These are phyloP conservation scores for Cantharellus cinnabarinus DNA, from an alignment of 768 basidiomycete genomes.

Conservation along the genomic window DNA sequence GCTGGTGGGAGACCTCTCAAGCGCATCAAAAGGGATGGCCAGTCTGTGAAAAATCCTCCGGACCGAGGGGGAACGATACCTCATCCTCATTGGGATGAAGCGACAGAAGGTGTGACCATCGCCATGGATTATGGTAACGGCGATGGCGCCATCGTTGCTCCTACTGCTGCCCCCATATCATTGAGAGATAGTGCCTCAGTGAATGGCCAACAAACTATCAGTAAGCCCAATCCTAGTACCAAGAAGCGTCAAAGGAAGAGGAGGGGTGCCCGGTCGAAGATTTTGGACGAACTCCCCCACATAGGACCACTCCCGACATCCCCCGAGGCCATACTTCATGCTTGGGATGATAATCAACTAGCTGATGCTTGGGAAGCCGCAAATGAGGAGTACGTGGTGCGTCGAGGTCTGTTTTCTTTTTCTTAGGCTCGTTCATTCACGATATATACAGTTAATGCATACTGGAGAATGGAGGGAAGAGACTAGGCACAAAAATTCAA, in stretches of 20 bases:
- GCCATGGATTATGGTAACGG: not conserved
- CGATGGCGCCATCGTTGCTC: not conserved
- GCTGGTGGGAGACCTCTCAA: not conserved
- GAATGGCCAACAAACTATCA: not conserved
- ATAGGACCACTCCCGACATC: not conserved
- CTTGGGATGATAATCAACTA: not conserved
- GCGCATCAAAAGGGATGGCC: not conserved
- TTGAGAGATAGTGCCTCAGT: not conserved
- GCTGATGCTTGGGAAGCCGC: conserved; percentile 1
- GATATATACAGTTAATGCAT: too few species aligned
- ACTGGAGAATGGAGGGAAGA: not conserved
- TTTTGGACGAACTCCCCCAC: too few species aligned
- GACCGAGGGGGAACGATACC: not conserved
- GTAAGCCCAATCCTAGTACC: too few species aligned
- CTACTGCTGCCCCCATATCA: not conserved
- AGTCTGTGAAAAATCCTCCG: not conserved
- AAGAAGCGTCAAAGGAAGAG: too few species aligned
- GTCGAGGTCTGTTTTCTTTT: not conserved
- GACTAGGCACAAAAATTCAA: not conserved
- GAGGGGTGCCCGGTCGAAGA: too few species aligned
- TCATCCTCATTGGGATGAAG: not conserved
- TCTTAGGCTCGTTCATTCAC: not conserved
- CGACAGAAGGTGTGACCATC: not conserved
- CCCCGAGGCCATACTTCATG: not conserved
- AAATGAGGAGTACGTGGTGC: not conserved